Evolutionary conservation across 2,329 filamentous ascomycete genomes (phyloP).

Genomic region (Xylariomycetidae sp.): DNA sequence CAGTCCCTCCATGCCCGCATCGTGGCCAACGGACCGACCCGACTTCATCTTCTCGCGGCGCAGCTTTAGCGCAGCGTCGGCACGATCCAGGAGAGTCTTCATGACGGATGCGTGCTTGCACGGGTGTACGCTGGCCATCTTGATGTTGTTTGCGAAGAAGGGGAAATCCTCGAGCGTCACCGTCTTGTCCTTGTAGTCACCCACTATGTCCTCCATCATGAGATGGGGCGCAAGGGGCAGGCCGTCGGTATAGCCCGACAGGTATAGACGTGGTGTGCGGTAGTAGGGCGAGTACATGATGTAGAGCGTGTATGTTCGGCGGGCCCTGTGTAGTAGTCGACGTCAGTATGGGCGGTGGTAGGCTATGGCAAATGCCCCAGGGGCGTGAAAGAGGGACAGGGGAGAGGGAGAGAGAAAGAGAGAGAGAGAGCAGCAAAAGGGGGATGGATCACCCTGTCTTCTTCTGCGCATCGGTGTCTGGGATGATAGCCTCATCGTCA

Average conservation of each 20-base stretch:
- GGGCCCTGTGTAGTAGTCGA: no score
- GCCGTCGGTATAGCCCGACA: slow-evolving; percentile 82
- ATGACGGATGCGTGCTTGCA: slow-evolving; percentile 97
- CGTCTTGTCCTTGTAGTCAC: slow-evolving; percentile 97
- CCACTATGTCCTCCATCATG: slow-evolving; percentile 97
- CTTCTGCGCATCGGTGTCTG: slow-evolving; percentile 53
- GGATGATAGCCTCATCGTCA: slow-evolving; percentile 93
- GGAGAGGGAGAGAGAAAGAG: no score
- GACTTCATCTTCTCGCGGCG: slow-evolving; percentile 74
- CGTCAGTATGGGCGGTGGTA: no score
- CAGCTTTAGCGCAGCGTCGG: slow-evolving; percentile 86
- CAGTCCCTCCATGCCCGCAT: slow-evolving; percentile 72
- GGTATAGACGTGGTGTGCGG: slow-evolving; percentile 88
- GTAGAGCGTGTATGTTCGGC: slow-evolving; percentile 95
- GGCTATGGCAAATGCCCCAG: no score
- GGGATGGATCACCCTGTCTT: slow-evolving; percentile 44
- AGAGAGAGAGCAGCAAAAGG: no score
- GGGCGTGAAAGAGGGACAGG: no score
- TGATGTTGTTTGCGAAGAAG: slow-evolving; percentile 84
- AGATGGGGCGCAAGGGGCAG: slow-evolving; percentile 74
- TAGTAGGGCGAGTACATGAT: slow-evolving; percentile 98
- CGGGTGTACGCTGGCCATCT: slow-evolving; percentile 95
- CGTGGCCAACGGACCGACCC: slow-evolving; percentile 42
- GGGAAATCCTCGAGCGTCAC: slow-evolving; percentile 97
- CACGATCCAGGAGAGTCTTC: slow-evolving; percentile 93